Conservation (phyloP, 495 filamentous ascomycete species). For the Xylaria palmicola region DNA sequence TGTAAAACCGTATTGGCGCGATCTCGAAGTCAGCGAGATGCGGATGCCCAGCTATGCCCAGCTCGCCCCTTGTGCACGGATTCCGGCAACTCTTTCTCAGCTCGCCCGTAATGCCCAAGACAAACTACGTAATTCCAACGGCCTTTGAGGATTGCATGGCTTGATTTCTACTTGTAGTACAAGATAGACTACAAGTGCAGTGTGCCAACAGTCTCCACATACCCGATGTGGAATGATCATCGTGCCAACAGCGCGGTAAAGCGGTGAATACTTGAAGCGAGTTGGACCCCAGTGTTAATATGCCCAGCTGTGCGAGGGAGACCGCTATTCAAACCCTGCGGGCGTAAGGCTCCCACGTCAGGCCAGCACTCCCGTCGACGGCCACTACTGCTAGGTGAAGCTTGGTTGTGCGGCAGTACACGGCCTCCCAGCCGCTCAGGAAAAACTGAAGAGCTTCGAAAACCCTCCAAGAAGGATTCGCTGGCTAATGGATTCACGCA, state of each 20-base stretch:
- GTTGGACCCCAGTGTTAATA: background rate
- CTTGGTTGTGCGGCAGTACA: too few relatives aligned
- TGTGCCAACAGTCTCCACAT: conserved; percentile 8
- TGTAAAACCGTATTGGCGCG: background rate
- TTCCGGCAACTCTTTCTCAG: background rate
- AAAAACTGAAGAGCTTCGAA: background rate
- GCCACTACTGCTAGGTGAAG: too few relatives aligned
- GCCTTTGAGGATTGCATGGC: background rate
- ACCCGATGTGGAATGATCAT: background rate
- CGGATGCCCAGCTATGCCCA: too few relatives aligned
- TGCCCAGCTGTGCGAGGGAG: too few relatives aligned
- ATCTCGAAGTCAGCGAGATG: too few relatives aligned
- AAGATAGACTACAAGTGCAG: too few relatives aligned
- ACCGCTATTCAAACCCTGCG: background rate
- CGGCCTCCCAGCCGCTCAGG: background rate
- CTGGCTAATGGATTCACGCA: background rate
- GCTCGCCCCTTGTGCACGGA: background rate
- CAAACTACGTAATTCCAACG: background rate
- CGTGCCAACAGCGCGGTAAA: background rate
- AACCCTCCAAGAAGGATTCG: conserved; percentile 3
- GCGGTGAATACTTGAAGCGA: conserved; percentile 1
- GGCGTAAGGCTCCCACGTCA: too few relatives aligned
- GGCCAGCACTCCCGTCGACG: background rate
- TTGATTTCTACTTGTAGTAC: too few relatives aligned
- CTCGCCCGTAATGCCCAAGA: background rate